Evolutionary conservation across 345 rosid species (phyloP).

Genomic region (Orychophragmus violaceus): DNA sequence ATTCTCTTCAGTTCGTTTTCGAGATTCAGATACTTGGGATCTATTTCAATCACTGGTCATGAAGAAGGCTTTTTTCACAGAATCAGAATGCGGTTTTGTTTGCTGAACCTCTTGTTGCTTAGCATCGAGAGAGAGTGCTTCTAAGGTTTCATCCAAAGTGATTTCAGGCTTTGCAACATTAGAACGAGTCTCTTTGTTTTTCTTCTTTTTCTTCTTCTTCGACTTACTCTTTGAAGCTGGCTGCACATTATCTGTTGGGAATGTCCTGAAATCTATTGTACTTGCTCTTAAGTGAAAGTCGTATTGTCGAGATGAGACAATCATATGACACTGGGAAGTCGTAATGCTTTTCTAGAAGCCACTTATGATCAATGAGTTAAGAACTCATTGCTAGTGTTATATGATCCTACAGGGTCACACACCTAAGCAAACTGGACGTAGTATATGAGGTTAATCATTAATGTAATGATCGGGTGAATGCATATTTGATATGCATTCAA

Average conservation of each 20-base stretch:
- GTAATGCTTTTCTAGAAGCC: too few relatives aligned
- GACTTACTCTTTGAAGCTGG: slow-evolving; percentile 39
- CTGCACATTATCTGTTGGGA: neutral
- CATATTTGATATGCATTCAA: too few relatives aligned
- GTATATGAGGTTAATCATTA: too few relatives aligned
- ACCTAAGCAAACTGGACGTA: too few relatives aligned
- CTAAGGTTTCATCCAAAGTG: slow-evolving; percentile 42
- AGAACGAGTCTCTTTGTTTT: slow-evolving; percentile 41
- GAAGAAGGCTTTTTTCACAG: slow-evolving; percentile 28
- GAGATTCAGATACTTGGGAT: slow-evolving; percentile 65
- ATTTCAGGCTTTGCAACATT: slow-evolving; percentile 29
- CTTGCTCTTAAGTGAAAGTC: too few relatives aligned
- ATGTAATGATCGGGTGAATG: too few relatives aligned
- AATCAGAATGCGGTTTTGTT: slow-evolving; percentile 18
- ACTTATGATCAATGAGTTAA: too few relatives aligned
- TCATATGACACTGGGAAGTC: too few relatives aligned
- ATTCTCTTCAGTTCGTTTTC: slow-evolving; percentile 72
- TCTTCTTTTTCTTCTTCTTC: slow-evolving; percentile 88
- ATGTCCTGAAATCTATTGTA: too few relatives aligned
- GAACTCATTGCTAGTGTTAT: too few relatives aligned
- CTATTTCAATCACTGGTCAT: slow-evolving; percentile 45
- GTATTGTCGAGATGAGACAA: too few relatives aligned
- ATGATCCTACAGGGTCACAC: too few relatives aligned
- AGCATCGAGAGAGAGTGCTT: slow-evolving; percentile 38
- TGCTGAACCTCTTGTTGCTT: slow-evolving; percentile 32